A percentile compares a stretch with the other conserved stretches of the same genome.
phyloP scores from a whole-genome alignment of 192 early-diverging fungal genomes.

The Backusella mclennaniae region DNA sequence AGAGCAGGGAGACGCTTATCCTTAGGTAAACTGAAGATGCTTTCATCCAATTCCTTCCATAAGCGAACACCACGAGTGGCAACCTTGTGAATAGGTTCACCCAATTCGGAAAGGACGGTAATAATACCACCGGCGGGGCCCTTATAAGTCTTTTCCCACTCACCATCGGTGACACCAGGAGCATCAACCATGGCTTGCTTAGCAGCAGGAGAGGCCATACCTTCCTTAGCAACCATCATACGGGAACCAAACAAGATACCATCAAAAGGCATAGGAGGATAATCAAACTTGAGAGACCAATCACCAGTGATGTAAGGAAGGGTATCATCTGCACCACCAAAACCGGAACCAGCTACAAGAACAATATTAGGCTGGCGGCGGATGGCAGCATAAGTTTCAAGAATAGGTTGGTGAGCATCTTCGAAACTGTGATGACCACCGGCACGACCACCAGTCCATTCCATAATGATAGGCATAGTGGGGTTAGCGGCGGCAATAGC shows the following conservation, averaged over 20 bases:
- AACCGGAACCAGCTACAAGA: slow-evolving; percentile 89
- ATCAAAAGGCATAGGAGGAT: slow-evolving; percentile 94
- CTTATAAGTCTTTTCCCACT: slow-evolving; percentile 86
- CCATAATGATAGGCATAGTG: slow-evolving; percentile 83
- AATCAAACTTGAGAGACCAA: slow-evolving; percentile 77
- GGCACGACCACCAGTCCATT: slow-evolving; percentile 96
- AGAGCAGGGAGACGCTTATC: slow-evolving; percentile 76
- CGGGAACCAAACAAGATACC: slow-evolving; percentile 95
- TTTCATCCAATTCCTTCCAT: slow-evolving; percentile 79
- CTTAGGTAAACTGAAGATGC: slow-evolving; percentile 78
- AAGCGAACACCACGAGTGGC: slow-evolving; percentile 79
- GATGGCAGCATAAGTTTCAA: slow-evolving; percentile 84
- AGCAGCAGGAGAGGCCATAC: slow-evolving; percentile 67
- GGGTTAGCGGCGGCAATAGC: slow-evolving; percentile 80
- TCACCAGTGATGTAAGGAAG: slow-evolving; percentile 93
- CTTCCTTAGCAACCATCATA: slow-evolving; percentile 93
- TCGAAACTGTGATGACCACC: slow-evolving; percentile 97
- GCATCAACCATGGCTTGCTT: slow-evolving; percentile 88
- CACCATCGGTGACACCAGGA: slow-evolving; percentile 73
- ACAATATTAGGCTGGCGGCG: slow-evolving; percentile 78
- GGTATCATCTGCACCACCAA: slow-evolving; percentile 84
- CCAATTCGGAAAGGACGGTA: slow-evolving; percentile 85
- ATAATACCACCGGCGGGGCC: slow-evolving; percentile 76
- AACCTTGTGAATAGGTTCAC: slow-evolving; percentile 92
- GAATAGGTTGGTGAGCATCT: slow-evolving; percentile 90